These are phyloP conservation scores for Zopfia rhizophila DNA, from an alignment of 2,329 filamentous ascomycete species.

Conservation along the genomic window DNA sequence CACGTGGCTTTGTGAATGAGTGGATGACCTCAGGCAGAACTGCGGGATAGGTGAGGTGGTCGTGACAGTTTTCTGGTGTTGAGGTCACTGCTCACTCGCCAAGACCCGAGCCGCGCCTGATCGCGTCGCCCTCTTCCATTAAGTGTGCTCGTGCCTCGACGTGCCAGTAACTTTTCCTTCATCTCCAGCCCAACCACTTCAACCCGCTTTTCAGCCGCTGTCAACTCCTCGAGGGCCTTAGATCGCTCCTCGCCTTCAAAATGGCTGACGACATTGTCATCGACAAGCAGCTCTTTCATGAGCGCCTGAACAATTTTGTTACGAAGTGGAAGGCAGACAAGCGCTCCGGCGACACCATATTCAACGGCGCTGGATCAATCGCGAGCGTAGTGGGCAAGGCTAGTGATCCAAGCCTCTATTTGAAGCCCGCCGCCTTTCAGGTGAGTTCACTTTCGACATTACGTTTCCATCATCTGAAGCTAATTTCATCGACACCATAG, in stretches of 20 bases:
- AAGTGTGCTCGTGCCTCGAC: conserved; percentile 10
- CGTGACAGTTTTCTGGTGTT: neutral
- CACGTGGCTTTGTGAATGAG: conserved; percentile 18
- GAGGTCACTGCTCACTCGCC: conserved; percentile 8
- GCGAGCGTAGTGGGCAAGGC: conserved; percentile 95
- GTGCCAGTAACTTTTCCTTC: conserved; percentile 37
- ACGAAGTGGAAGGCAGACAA: conserved; percentile 97
- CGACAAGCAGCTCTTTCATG: conserved; percentile 92
- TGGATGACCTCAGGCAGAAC: conserved; percentile 2
- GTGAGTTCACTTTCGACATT: conserved; percentile 63
- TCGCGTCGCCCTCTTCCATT: conserved; percentile 33
- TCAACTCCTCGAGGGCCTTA: conserved; percentile 31
- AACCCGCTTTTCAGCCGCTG: conserved; percentile 24
- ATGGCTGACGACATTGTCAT: conserved; percentile 86
- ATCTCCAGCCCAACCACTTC: conserved; percentile 26
- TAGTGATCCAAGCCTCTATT: conserved; percentile 79
- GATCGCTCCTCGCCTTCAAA: conserved; percentile 38
- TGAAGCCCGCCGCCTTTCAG: conserved; percentile 97
- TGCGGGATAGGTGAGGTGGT: too few species aligned
- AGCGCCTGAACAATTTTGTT: conserved; percentile 86
- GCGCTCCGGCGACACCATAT: conserved; percentile 83
- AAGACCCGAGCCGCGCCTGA: conserved; percentile 26
- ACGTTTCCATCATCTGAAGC: conserved; percentile 28
- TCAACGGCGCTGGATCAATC: conserved; percentile 87
- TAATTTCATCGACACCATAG: conserved; percentile 59